phyloP scores from a whole-genome alignment of 2,329 filamentous ascomycete genomes.

The Fusarium sp. region DNA sequence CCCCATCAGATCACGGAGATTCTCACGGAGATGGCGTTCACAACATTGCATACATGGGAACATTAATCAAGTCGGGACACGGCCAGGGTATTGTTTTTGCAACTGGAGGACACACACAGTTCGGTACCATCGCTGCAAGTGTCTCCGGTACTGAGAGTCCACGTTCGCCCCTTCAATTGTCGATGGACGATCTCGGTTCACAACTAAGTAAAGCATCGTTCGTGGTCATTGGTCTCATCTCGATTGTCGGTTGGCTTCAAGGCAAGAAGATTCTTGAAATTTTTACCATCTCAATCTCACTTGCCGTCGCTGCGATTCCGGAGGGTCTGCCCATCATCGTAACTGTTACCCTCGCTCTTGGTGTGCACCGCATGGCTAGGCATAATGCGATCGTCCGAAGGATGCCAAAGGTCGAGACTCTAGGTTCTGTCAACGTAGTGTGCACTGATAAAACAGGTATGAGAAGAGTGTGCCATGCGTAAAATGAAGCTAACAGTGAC shows the following conservation, averaged over 20 bases:
- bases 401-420: slow-evolving; percentile 95
- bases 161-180: slow-evolving; percentile 90
- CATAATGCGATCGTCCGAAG: slow-evolving; percentile 94
- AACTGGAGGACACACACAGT: slow-evolving; percentile 92
- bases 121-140: slow-evolving; percentile 94
- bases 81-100: slow-evolving; percentile 98
- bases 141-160: slow-evolving; percentile 96
- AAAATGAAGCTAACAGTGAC: slow-evolving; percentile 31
- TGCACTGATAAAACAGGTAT: slow-evolving; percentile 96
- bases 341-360: slow-evolving; percentile 93
- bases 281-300: slow-evolving; percentile 96
- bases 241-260: slow-evolving; percentile 88
- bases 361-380: slow-evolving; percentile 95
- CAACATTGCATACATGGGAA: slow-evolving; percentile 99
- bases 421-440: slow-evolving; percentile 99
- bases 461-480: slow-evolving; percentile 11
- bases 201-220: slow-evolving; percentile 98
- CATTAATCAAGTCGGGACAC: slow-evolving; percentile 92
- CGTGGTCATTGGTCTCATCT: slow-evolving; percentile 91
- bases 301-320: slow-evolving; percentile 95
- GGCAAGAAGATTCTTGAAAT: slow-evolving; percentile 92
- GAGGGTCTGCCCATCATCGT: slow-evolving; percentile 98
- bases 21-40: slow-evolving; percentile 76
- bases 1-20: slow-evolving; percentile 67
- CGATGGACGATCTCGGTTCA: slow-evolving; percentile 97